A percentile compares a stretch with the other conserved stretches of the same genome.
Evolutionary conservation across 768 basidiomycete species (phyloP).

Genomic region (Psilocybe tampanensis): DNA sequence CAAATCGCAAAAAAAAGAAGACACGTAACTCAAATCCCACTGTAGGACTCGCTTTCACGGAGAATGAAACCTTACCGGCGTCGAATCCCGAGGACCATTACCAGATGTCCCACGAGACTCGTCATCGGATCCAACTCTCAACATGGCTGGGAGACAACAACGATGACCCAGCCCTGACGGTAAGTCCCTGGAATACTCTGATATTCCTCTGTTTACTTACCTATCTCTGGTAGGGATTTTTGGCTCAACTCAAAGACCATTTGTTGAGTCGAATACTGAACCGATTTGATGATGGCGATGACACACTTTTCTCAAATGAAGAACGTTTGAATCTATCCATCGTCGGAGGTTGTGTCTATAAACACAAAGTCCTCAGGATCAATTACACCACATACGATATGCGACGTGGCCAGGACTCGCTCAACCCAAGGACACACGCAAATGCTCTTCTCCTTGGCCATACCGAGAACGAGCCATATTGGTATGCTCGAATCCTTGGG

Average conservation of each 20-base stretch:
- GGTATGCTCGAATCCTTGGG: constrained; percentile 37
- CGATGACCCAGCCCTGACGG: constrained; percentile 31
- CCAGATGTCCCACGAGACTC: constrained; percentile 17
- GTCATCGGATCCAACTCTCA: constrained; percentile 10
- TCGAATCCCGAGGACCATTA: constrained; percentile 13
- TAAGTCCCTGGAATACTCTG: constrained; percentile 8
- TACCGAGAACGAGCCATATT: constrained; percentile 27
- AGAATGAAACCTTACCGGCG: constrained; percentile 1
- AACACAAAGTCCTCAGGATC: constrained; percentile 32
- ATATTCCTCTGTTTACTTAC: not conserved
- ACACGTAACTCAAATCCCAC: not conserved
- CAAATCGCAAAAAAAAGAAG: not conserved
- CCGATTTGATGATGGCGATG: constrained; percentile 23
- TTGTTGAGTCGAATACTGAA: constrained; percentile 25
- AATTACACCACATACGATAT: constrained; percentile 50
- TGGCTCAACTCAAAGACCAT: constrained; percentile 29
- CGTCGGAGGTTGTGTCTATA: constrained; percentile 28
- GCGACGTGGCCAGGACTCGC: constrained; percentile 38
- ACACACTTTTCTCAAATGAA: constrained; percentile 13
- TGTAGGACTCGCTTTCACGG: constrained; percentile 7
- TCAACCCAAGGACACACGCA: constrained; percentile 38
- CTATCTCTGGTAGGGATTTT: constrained; percentile 23
- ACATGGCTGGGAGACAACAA: constrained; percentile 16
- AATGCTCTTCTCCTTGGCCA: constrained; percentile 37
- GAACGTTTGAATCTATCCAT: constrained; percentile 22